Evolutionary conservation across 352 stramenopile species (phyloP), one percentile per base, ranked within the genome.

Genomic region (Globisporangium nagaii): DNA sequence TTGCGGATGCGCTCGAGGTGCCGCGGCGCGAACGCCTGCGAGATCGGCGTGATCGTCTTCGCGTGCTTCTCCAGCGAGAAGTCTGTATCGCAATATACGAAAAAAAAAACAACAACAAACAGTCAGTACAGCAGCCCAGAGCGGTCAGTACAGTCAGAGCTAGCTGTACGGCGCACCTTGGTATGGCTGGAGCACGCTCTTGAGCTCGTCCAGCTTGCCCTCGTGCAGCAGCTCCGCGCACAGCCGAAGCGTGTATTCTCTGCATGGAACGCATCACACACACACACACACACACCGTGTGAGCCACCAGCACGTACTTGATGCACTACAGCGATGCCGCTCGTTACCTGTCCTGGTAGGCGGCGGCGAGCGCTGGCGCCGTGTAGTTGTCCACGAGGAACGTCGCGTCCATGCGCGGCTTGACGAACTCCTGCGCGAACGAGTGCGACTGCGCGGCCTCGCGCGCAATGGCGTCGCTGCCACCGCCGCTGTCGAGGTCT

Each of bases 331-430:
- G n/a, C n/a, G n/a, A n/a, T n/a, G n/a, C n/a, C n/a, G n/a, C n/a
- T n/a, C n/a, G n/a, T n/a, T 93, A 96, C 58, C 96, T 71, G 75
- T 99, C 96, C 60, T 98, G 81, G 32, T 99, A 90, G 1, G 95
- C 96, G 35, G 86, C 84, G 25, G 96, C 96, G 17, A 99, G 83
- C 24, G 93, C 88, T 4, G 95, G 85, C 28, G 95, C 91, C 27
- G 96, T 99, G 68, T 98, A 99, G 68, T 98, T 98, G 65, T 98
- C 89, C 8, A 98, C 91, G 35, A 99, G 67, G 53, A 90, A 90
- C 24, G 68, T 79, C 27, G 77, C 74, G 47, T 93, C 83, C 71
- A 86, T 86, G 13, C 56, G 53, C 9, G 79, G 79, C 63, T 86
- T 89, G 42, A 79, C 60, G 36, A 89, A 87, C 63, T 86, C 75